Evolutionary conservation across 2,329 filamentous ascomycete genomes (phyloP).

Genomic region (Calonectria henricotiae): DNA sequence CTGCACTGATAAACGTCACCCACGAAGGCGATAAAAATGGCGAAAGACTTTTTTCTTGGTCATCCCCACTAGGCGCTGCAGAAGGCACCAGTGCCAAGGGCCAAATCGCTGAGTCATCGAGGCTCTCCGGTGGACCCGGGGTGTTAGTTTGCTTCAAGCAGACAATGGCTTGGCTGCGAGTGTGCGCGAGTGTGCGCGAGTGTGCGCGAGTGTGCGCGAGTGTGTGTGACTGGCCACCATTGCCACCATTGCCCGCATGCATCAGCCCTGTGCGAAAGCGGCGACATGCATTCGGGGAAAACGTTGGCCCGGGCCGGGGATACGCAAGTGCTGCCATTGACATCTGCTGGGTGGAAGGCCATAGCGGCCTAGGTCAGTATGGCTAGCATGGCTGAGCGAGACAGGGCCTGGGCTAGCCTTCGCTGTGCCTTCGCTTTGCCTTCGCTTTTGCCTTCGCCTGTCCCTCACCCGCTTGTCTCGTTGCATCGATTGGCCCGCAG

Average conservation of each 20-base stretch:
- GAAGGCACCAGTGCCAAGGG: constrained; percentile 23
- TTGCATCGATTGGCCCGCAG: constrained; percentile 16
- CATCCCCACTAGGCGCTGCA: constrained; percentile 13
- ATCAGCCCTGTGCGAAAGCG: constrained; percentile 24
- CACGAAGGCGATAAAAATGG: constrained; percentile 46
- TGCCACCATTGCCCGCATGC: constrained; percentile 19
- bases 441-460: too few species aligned
- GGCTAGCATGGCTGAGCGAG: background rate
- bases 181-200: constrained; percentile 6
- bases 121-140: constrained; percentile 10
- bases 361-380: too few species aligned
- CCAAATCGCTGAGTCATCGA: constrained; percentile 23
- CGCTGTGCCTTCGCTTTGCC: too few species aligned
- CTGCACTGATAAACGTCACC: constrained; percentile 52
- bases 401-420: background rate
- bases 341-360: too few species aligned
- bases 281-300: constrained; percentile 23
- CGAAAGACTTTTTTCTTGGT: constrained; percentile 43
- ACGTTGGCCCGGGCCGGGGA: constrained; percentile 16
- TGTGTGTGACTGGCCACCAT: background rate
- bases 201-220: constrained; percentile 6
- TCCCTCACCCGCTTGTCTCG: background rate
- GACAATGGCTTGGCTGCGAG: constrained; percentile 13
- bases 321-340: too few species aligned
- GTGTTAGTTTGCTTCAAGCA: constrained; percentile 14